A percentile compares a stretch with the other conserved stretches of the same genome.
These are phyloP conservation scores for Bacidia gigantensis DNA, from an alignment of 495 filamentous ascomycete genomes.

Conservation along the genomic window DNA sequence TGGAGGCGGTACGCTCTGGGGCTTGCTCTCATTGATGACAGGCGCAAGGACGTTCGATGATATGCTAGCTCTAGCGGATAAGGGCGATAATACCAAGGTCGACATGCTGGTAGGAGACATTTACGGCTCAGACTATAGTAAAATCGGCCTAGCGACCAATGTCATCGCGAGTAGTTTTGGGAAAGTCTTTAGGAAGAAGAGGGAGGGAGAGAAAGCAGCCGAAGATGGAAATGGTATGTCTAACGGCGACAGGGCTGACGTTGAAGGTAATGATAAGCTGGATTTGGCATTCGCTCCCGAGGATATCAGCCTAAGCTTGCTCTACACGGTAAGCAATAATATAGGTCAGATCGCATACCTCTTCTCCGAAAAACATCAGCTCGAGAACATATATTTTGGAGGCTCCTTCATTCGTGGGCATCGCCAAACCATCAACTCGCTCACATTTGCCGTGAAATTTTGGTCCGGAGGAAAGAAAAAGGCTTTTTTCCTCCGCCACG, in stretches of 20 bases:
- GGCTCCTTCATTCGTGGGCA: slow-evolving; percentile 95
- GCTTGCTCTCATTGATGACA: slow-evolving; percentile 76
- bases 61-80: slow-evolving; percentile 87
- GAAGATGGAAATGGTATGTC: slow-evolving; percentile 56
- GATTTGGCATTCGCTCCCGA: slow-evolving; percentile 40
- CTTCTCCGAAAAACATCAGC: slow-evolving; percentile 78
- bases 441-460: slow-evolving; percentile 90
- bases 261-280: slow-evolving; percentile 16
- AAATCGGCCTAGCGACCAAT: slow-evolving; percentile 84
- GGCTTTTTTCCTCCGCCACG: slow-evolving; percentile 90
- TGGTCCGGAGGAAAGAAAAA: slow-evolving; percentile 91
- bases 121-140: slow-evolving; percentile 88
- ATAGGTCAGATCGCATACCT: slow-evolving; percentile 96
- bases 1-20: slow-evolving; percentile 93
- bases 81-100: slow-evolving; percentile 80
- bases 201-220: slow-evolving; percentile 56
- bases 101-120: slow-evolving; percentile 98
- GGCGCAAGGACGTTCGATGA: slow-evolving; percentile 86
- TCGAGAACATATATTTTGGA: slow-evolving; percentile 92
- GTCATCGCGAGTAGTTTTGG: slow-evolving; percentile 94
- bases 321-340: slow-evolving; percentile 90
- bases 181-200: slow-evolving; percentile 85
- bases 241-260: slow-evolving; percentile 32
- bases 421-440: slow-evolving; percentile 90
- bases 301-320: slow-evolving; percentile 55